Base-by-base conservation (phyloP, 1,139 yeast species). In the Yamadazyma oceani region DNA sequence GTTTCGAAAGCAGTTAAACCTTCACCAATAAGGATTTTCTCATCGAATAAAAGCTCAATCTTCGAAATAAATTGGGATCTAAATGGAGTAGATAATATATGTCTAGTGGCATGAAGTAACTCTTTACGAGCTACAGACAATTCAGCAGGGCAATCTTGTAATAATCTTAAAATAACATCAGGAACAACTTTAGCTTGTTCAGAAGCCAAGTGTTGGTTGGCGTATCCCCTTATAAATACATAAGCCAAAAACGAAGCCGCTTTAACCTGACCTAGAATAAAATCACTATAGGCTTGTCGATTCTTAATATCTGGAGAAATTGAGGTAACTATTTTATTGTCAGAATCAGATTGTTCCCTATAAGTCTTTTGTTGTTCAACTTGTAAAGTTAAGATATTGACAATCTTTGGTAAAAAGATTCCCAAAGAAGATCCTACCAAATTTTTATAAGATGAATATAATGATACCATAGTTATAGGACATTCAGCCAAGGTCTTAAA, bases 81-180 rank as follows among this genome's bases (percentile, higher is more conserved):
- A 57, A 87, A 87, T 17, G 90, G 89, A 0, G 97, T 90, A 4
- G 96, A 86, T 38, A 94, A 66, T 17, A 94, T 88, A 55, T 94
- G 98, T 54, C 98, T 75, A 4, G 96, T 88, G 0, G 97, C 97
- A 48, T 92, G 97, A 29, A 94, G 68, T 33, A 94, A 66, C 60
- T 94, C 99, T 56, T 92, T 89, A 53, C 98, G 72, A 0, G 97
- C 96, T 4, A 90, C 83, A 2, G 96, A 85, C 35, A 89, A 69
- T 58, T 92, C 97, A n/a, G 95, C 84, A 4, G 99, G 98, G 57
- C 97, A 92, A 58, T 94, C 98, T 58, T 89, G 96, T 32, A 94
- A 67, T 32, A 94, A 66, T 47, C 97, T 70, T 42, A 92, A 77
- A 22, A 92, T 86, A 36, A 90, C 78, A 45, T 86, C 95, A 0